Conservation (phyloP, 331 rosid genomes). For the Pyracantha coccinea region DNA sequence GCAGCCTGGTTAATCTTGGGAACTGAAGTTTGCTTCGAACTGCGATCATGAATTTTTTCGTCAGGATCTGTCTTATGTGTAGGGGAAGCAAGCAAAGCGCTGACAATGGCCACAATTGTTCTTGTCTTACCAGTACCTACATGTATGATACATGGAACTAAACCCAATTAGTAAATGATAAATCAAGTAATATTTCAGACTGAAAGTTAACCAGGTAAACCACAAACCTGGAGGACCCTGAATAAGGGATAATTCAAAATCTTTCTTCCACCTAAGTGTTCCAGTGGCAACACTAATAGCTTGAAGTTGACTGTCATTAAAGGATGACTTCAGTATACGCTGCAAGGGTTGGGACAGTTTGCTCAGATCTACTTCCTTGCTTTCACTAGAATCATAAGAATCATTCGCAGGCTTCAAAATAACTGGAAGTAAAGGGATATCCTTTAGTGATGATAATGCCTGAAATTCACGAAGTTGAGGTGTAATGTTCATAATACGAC, state of each 20-base stretch:
- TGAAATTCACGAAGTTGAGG: constrained; percentile 92
- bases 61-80: constrained; percentile 28
- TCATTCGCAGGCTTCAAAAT: constrained; percentile 53
- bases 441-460: constrained; percentile 84
- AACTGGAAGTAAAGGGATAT: constrained; percentile 70
- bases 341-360: constrained; percentile 74
- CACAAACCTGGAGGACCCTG: constrained; percentile 98
- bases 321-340: constrained; percentile 59
- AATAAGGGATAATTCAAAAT: constrained; percentile 67
- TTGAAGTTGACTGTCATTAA: constrained; percentile 77
- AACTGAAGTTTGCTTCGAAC: constrained; percentile 27
- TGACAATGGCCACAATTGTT: constrained; percentile 91
- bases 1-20: constrained; percentile 47
- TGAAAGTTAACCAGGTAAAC: constrained; percentile 7
- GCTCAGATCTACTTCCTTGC: constrained; percentile 46
- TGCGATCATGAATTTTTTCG: constrained; percentile 22
- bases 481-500: constrained; percentile 82
- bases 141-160: constrained; percentile 10
- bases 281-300: constrained; percentile 68
- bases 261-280: constrained; percentile 35
- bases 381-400: constrained; percentile 28
- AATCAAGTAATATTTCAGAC: constrained; percentile 12
- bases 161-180: constrained; percentile 12
- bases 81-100: constrained; percentile 70
- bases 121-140: constrained; percentile 95